A percentile compares a stretch with the other conserved stretches of the same genome.
Evolutionary conservation across 2,329 filamentous ascomycete genomes (phyloP).

Genomic region (Penicillium sp.): DNA sequence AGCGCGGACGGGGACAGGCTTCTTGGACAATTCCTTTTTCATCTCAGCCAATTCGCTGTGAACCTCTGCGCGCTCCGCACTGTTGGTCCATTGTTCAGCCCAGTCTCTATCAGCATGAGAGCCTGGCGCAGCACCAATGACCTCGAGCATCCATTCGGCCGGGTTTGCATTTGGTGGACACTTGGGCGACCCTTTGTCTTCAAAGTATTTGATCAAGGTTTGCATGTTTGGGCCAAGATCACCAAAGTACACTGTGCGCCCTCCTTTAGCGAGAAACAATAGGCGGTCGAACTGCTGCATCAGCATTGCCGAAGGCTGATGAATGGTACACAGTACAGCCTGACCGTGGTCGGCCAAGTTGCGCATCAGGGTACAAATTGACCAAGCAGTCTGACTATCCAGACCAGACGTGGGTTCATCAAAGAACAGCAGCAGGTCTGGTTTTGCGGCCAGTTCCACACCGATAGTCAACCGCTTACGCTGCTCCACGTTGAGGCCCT

Average conservation of each 20-base stretch:
- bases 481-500: constrained; percentile 59
- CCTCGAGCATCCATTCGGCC: constrained; percentile 64
- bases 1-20: constrained; percentile 35
- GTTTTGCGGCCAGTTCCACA: constrained; percentile 87
- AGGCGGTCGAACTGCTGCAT: constrained; percentile 73
- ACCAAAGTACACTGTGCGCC: constrained; percentile 61
- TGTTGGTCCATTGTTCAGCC: constrained; percentile 54
- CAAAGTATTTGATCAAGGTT: constrained; percentile 56
- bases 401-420: constrained; percentile 93
- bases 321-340: constrained; percentile 88
- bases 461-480: constrained; percentile 81
- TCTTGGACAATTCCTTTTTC: constrained; percentile 20
- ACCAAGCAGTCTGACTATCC: constrained; percentile 91
- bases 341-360: constrained; percentile 83
- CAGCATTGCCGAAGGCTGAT: constrained; percentile 86
- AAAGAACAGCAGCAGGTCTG: constrained; percentile 77
- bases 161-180: constrained; percentile 59
- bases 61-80: constrained; percentile 48
- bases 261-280: constrained; percentile 56
- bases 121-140: constrained; percentile 54
- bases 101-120: constrained; percentile 57
- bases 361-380: constrained; percentile 76
- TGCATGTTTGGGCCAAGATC: constrained; percentile 54
- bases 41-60: constrained; percentile 42
- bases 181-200: constrained; percentile 51